Evolutionary conservation across 257 asterid genomes (phyloP).

Genomic region (Jacaranda mimosifolia): DNA sequence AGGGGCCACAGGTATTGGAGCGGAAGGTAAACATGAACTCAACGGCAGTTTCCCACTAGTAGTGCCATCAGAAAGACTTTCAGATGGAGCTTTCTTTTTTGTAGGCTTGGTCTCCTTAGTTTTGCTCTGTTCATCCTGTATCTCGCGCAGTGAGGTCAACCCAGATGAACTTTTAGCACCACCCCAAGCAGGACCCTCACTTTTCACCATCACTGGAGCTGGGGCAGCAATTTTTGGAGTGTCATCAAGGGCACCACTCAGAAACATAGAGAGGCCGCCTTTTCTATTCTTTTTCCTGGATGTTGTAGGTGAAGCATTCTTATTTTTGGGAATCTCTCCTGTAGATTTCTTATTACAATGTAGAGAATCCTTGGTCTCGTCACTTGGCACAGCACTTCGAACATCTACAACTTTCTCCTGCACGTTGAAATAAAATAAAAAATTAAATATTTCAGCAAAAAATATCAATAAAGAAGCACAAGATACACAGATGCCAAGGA

Average conservation of each 20-base stretch:
- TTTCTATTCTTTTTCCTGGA: conserved; percentile 87
- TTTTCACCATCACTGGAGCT: conserved; percentile 60
- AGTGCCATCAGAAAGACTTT: conserved; percentile 53
- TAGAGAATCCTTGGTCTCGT: conserved; percentile 45
- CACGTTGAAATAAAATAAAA: conserved; percentile 10
- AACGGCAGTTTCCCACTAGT: conserved; percentile 56
- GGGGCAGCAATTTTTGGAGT: conserved; percentile 58
- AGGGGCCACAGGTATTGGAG: conserved; percentile 71
- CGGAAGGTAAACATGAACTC: conserved; percentile 66
- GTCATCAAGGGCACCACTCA: conserved; percentile 94
- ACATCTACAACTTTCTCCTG: conserved; percentile 60
- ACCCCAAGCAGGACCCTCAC: conserved; percentile 98
- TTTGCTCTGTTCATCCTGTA: conserved; percentile 92
- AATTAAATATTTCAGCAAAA: neutral
- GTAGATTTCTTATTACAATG: conserved; percentile 44
- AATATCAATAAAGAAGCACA: neutral
- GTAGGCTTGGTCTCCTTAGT: conserved; percentile 47
- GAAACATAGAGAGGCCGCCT: conserved; percentile 96
- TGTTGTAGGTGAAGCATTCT: conserved; percentile 45
- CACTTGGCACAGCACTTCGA: conserved; percentile 36
- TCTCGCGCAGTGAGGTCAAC: conserved; percentile 79
- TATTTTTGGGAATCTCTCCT: conserved; percentile 40
- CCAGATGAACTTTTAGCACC: conserved; percentile 71
- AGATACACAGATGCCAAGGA: too few species aligned
- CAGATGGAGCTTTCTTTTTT: conserved; percentile 49